Evolutionary conservation across 2,329 filamentous ascomycete species (phyloP), one percentile per base, ranked within the genome.

Genomic region (Triangularia verruculosa): DNA sequence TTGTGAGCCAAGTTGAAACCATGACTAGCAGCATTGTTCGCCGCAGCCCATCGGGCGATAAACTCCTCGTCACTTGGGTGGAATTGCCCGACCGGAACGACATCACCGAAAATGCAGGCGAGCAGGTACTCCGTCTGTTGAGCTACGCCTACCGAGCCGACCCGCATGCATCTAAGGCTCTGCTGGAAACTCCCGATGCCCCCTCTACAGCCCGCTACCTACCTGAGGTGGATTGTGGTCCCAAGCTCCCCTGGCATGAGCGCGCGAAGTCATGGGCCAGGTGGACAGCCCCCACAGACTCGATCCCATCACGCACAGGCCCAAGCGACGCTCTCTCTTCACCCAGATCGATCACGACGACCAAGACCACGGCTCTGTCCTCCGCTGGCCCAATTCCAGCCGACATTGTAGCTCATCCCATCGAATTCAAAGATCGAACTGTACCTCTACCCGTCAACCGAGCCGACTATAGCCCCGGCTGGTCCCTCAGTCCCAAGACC

Each of bases 101-200:
- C 25, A 59, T 64, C 13, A 70, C 76, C 5, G 80, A 84, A 69
- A 74, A 78, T 60, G 69, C 74, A 1, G 74, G 74, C 32, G 80
- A 85, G 51, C 72, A 79, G 13, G 80, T 82, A 15, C 71, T 77
- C 55, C 79, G 83, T 28, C 75, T 84, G 3, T 70, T 85, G 2
- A 70, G 77, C 32, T 75, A 74, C 4, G 74, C 75, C 11, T 74
- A 69, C 30, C 67, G 68, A 2, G 65, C 71, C 5, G 65, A 67
- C 11, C 61, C 66, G 2, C 68, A 66, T 15, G 67, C 63, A 4
- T 69, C 61, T 6, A 27, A 59, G 11, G 52, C 63, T 2, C 34
- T 66, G 51, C 20, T 67, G 7, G 64, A 65, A n/a, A 68, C 77
- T 1, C 67, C 70, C 34, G 22, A 24, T 9, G 20, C 51, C 15